Base-by-base conservation (phyloP, 75 land plant genomes). In the Ceratopteris richardii region DNA sequence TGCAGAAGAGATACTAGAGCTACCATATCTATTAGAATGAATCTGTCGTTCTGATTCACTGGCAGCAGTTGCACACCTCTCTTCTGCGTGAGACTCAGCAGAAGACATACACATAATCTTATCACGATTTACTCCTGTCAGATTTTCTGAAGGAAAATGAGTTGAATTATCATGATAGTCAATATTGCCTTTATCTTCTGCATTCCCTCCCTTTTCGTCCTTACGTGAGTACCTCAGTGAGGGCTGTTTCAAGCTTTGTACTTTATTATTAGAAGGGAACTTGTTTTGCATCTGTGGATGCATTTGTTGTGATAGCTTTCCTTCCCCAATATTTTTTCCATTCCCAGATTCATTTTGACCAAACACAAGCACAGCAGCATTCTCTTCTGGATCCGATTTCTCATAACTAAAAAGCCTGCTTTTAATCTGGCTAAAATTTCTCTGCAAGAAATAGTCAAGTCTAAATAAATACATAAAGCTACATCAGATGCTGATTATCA, bases 381-480 rank as follows among this genome's bases (percentile, higher is more conserved):
- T 46, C 21, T 14, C 48, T 3, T 46, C 21, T 5, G 14, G 21
- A 46, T 14, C 21, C 17, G 48, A n/a, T 7, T 20, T 57, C 21
- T 57, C 60, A 36, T 57, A 57, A 40, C 37, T 57, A 19, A 57
- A 57, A 21, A 57, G 60, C 14, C 60, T 29, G 60, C 60, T 57
- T 19, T 57, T 57, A n/a, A 57, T 33, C 20, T 57, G 30, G n/a
- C 17, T 57, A n/a, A 30, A 57, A 19, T 57, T 57, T 33, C 24
- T 57, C 60, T 57, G 39, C 60, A 57, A 13, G 19, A 57, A 30
- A 31, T 23, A 28, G 31, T 54, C 56, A 28, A 51, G 23, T 10
- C 11, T 28, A 30, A 29, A 57, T 10, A 16, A 21, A 3, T 19
- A 33, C 16, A 29, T 10, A 57, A 31, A 33, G 7, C 23, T 29